phyloP scores from a whole-genome alignment of 2,329 filamentous ascomycete species.

The Hawksworthiomyces lignivorus region DNA sequence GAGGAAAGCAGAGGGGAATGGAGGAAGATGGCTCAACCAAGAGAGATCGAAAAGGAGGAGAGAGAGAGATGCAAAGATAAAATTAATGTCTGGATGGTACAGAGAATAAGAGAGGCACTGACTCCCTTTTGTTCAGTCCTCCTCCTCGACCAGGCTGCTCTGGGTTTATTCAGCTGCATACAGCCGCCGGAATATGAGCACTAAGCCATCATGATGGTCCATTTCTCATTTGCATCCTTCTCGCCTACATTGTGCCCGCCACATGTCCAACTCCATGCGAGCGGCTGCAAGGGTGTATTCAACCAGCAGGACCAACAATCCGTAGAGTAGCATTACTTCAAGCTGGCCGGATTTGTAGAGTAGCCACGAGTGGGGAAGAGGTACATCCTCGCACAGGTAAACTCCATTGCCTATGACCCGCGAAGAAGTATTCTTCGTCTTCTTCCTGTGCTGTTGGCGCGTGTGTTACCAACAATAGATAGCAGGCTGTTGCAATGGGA shows the following conservation, averaged over 20 bases:
- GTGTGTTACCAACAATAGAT: conserved; percentile 2
- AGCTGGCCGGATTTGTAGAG: background rate
- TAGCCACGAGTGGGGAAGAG: background rate
- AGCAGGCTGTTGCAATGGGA: background rate
- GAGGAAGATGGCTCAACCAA: background rate
- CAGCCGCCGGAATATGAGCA: conserved; percentile 2
- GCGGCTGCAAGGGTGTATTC: background rate
- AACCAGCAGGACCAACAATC: background rate
- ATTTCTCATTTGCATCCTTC: background rate
- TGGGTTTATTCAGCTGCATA: background rate
- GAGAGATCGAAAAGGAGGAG: background rate
- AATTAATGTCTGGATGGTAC: too few species aligned
- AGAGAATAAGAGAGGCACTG: background rate
- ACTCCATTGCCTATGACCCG: background rate
- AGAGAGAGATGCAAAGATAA: background rate
- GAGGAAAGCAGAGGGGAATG: background rate
- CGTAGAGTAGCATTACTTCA: too few species aligned
- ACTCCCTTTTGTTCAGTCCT: conserved; percentile 5
- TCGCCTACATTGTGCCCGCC: background rate
- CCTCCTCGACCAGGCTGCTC: background rate
- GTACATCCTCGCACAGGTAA: background rate
- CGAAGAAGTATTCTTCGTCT: too few species aligned
- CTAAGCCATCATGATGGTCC: background rate
- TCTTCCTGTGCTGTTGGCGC: conserved; percentile 3
- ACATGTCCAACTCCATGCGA: background rate